These are phyloP conservation scores for Aspergillus oerlinghausenensis DNA, from an alignment of 2,329 filamentous ascomycete genomes.

Conservation along the genomic window DNA sequence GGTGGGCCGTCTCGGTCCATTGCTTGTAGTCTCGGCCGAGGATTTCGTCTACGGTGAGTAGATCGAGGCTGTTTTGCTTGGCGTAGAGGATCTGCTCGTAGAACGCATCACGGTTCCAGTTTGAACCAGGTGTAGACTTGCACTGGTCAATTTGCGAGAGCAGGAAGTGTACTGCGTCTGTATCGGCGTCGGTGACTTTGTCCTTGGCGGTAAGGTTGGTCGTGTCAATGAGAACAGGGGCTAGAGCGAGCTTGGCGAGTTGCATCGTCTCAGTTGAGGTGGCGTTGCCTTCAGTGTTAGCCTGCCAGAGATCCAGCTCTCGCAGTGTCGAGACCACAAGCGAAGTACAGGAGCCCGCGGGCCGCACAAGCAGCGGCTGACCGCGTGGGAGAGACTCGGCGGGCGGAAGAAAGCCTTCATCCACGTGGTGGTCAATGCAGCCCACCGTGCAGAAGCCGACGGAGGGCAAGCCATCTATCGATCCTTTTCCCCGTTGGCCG, in stretches of 20 bases:
- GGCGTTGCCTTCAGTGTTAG: slow-evolving; percentile 17
- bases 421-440: slow-evolving; percentile 60
- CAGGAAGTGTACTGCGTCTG: slow-evolving; percentile 48
- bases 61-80: slow-evolving; percentile 52
- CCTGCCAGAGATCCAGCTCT: slow-evolving; percentile 44
- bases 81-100: slow-evolving; percentile 50
- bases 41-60: slow-evolving; percentile 52
- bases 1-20: slow-evolving; percentile 45
- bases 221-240: slow-evolving; percentile 43
- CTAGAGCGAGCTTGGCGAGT: slow-evolving; percentile 36
- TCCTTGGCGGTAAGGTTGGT: slow-evolving; percentile 41
- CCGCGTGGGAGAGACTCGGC: slow-evolving; percentile 29
- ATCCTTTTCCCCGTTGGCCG: slow-evolving; percentile 44
- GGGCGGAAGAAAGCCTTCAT: slow-evolving; percentile 50
- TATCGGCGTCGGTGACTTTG: slow-evolving; percentile 45
- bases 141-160: slow-evolving; percentile 44
- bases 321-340: slow-evolving; percentile 49
- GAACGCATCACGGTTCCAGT: slow-evolving; percentile 47
- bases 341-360: slow-evolving; percentile 56
- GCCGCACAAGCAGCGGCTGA: slow-evolving; percentile 50
- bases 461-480: slow-evolving; percentile 44
- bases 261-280: slow-evolving; percentile 38
- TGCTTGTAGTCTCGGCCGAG: slow-evolving; percentile 61
- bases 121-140: neutral
- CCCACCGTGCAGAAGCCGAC: slow-evolving; percentile 43